Evolutionary conservation across 129 eudicot genomes (phyloP).

Genomic region (Calendula officinalis): DNA sequence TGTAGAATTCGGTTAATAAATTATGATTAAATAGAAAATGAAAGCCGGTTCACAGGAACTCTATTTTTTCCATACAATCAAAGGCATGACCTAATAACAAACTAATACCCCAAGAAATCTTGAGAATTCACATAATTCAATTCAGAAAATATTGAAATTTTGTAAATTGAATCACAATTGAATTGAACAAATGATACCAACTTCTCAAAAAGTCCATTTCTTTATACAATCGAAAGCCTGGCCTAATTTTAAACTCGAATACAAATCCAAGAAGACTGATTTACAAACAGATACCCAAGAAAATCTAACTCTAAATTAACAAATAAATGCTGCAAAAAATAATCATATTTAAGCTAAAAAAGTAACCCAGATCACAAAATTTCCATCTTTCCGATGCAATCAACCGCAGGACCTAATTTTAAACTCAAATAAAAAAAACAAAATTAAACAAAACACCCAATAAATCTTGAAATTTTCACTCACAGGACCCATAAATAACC

Average conservation of each 20-base stretch:
- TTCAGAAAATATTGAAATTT: conserved; percentile 7
- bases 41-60: not conserved
- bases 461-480: conserved; percentile 4
- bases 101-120: not conserved
- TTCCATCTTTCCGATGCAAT: not conserved
- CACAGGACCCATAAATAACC: not conserved
- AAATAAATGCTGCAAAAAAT: not conserved
- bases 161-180: conserved; percentile 2
- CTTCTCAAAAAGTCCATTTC: not conserved
- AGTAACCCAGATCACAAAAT: conserved; percentile 9
- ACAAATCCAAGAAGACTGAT: not conserved
- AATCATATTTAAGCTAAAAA: not conserved
- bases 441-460: conserved; percentile 1
- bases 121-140: not conserved
- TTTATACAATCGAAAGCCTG: not conserved
- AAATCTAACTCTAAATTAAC: not conserved
- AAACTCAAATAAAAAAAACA: conserved; percentile 5
- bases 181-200: not conserved
- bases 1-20: not conserved
- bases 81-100: not conserved
- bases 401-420: conserved; percentile 3
- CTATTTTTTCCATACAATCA: not conserved
- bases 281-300: too few species aligned
- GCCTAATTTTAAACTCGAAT: conserved; percentile 1
- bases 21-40: not conserved